Evolutionary conservation across 345 rosid species (phyloP).

Genomic region (Eucalyptus polybractea): DNA sequence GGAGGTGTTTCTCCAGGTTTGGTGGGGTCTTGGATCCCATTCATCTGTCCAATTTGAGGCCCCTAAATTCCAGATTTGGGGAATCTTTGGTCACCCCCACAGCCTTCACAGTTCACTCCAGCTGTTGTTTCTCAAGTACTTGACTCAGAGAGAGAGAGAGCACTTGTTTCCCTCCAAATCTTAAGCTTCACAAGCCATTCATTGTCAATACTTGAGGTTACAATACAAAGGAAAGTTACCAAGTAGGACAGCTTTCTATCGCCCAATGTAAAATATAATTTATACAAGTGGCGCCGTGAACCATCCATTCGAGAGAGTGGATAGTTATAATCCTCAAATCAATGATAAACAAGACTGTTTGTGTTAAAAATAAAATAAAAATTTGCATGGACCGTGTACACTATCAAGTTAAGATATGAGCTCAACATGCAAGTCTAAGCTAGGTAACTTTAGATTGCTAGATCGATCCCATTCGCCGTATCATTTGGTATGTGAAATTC

Average conservation of each 20-base stretch:
- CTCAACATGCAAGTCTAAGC: no score
- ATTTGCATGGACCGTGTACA: rapidly evolving
- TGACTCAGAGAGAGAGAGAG: neutral
- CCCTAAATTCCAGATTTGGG: neutral
- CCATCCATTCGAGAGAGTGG: neutral
- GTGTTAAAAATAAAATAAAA: no score
- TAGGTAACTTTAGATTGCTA: neutral
- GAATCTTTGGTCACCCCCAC: neutral
- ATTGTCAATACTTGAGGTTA: neutral
- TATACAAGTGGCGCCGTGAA: rapidly evolving
- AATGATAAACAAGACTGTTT: neutral
- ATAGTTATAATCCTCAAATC: neutral
- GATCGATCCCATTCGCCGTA: rapidly evolving
- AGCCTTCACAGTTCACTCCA: neutral
- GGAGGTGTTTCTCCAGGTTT: neutral
- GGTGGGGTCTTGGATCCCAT: neutral
- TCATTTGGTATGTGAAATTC: neutral
- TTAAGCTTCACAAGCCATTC: neutral
- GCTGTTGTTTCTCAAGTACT: neutral
- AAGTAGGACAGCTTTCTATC: no score
- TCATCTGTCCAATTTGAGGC: neutral
- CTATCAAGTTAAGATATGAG: no score
- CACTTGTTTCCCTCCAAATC: neutral
- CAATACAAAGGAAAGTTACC: neutral
- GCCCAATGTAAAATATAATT: neutral